phyloP scores from a whole-genome alignment of 2,329 filamentous ascomycete species.

The Drechslerella coelobrocha region DNA sequence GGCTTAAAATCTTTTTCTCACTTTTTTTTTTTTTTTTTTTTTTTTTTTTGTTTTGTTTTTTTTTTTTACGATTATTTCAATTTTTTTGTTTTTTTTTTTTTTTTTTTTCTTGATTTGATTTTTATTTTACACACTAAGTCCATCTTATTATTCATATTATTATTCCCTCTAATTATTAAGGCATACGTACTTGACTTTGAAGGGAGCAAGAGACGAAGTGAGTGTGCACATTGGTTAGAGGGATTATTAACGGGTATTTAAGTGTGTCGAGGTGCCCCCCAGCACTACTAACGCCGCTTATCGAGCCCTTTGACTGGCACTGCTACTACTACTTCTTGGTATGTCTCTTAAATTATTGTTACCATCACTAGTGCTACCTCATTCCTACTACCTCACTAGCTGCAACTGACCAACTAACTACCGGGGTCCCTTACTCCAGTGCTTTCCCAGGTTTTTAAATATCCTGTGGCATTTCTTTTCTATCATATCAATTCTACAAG shows the following conservation, averaged over 20 bases:
- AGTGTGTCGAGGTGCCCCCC: not conserved
- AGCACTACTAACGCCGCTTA: not conserved
- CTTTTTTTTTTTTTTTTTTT: not conserved
- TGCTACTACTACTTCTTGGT: not conserved
- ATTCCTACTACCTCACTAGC: too few species aligned
- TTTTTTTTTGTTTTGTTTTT: too few species aligned
- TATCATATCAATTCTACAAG: not conserved
- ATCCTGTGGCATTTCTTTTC: not conserved
- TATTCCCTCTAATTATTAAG: constrained; percentile 10
- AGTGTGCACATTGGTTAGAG: constrained; percentile 3
- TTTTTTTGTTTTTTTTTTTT: too few species aligned
- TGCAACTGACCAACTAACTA: too few species aligned
- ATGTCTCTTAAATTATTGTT: too few species aligned
- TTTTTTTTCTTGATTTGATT: not conserved
- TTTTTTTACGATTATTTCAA: too few species aligned
- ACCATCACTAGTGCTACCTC: too few species aligned
- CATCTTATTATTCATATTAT: not conserved
- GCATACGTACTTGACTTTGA: constrained; percentile 6
- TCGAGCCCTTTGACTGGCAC: not conserved
- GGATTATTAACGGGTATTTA: not conserved
- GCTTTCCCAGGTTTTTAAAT: too few species aligned
- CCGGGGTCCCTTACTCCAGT: too few species aligned
- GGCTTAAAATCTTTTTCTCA: not conserved
- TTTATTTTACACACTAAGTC: not conserved
- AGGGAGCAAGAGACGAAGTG: not conserved